Conservation (phyloP, 371 early-diverging fungal species). For the Syncephalastrum sp. region DNA sequence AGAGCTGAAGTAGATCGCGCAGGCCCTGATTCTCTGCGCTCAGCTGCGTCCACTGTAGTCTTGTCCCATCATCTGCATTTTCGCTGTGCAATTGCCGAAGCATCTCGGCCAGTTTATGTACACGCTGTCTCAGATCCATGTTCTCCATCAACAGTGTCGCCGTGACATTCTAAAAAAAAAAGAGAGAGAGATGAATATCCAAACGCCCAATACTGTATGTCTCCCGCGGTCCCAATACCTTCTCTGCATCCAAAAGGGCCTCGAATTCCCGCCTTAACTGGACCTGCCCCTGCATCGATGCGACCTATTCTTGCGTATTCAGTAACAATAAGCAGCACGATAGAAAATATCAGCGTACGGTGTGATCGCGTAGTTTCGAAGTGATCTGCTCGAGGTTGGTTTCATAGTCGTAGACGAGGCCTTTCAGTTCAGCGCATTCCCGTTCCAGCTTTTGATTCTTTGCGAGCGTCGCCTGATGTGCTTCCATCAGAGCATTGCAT, state of each 20-base stretch:
- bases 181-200: not conserved
- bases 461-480: conserved; percentile 12
- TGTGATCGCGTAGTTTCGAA: conserved; percentile 28
- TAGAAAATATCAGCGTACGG: conserved; percentile 10
- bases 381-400: conserved; percentile 25
- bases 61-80: conserved; percentile 14
- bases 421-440: conserved; percentile 26
- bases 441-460: conserved; percentile 28
- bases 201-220: not conserved
- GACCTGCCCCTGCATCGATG: conserved; percentile 32
- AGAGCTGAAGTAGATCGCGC: conserved; percentile 22
- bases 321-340: too few relatives aligned
- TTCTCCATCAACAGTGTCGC: conserved; percentile 42
- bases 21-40: conserved; percentile 31
- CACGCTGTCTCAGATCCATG: conserved; percentile 32
- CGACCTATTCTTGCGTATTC: conserved; percentile 16
- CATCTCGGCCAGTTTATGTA: conserved; percentile 23
- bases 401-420: conserved; percentile 37
- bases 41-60: conserved; percentile 23
- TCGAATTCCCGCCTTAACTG: conserved; percentile 39
- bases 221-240: conserved; percentile 14
- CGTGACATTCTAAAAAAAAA: conserved; percentile 26
- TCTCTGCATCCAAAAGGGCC: conserved; percentile 46
- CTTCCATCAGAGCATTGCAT: conserved; percentile 12
- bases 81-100: conserved; percentile 24